These are phyloP conservation scores for Aechmea fasciata DNA, from an alignment of 176 grass and related monocot species.

Conservation along the genomic window DNA sequence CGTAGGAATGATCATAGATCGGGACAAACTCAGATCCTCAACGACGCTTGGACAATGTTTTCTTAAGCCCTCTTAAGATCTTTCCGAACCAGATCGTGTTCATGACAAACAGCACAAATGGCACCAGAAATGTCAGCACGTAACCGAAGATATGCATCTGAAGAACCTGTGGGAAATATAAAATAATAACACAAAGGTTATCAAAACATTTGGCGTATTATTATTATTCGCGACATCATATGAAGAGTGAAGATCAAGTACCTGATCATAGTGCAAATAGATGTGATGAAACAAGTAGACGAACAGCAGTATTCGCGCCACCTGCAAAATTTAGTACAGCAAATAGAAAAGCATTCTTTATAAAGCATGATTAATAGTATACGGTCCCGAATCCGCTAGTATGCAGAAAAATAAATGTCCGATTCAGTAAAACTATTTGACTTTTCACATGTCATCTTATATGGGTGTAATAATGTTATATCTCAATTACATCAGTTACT, in stretches of 20 bases:
- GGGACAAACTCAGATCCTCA: slow-evolving; percentile 19
- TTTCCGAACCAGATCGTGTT: slow-evolving; percentile 87
- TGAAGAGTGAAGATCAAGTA: slow-evolving; percentile 20
- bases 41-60: slow-evolving; percentile 58
- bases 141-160: slow-evolving; percentile 79
- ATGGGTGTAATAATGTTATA: not conserved
- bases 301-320: slow-evolving; percentile 88
- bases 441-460: not conserved
- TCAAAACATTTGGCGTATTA: slow-evolving; percentile 4
- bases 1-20: slow-evolving; percentile 4
- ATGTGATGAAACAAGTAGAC: slow-evolving; percentile 86
- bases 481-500: not conserved
- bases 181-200: slow-evolving; percentile 11
- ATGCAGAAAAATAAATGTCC: not conserved
- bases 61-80: slow-evolving; percentile 79
- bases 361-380: slow-evolving; percentile 21
- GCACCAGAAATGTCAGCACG: slow-evolving; percentile 41
- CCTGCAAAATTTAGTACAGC: slow-evolving; percentile 29
- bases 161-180: slow-evolving; percentile 39
- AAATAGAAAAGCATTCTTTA: not conserved
- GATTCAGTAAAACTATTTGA: not conserved
- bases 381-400: not conserved
- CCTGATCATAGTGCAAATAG: slow-evolving; percentile 81
- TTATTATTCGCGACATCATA: not conserved
- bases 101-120: slow-evolving; percentile 67